A percentile compares a stretch with the other conserved stretches of the same genome.
Evolutionary conservation across 2,329 filamentous ascomycete genomes (phyloP).

Genomic region (Mollisiaceae sp.): DNA sequence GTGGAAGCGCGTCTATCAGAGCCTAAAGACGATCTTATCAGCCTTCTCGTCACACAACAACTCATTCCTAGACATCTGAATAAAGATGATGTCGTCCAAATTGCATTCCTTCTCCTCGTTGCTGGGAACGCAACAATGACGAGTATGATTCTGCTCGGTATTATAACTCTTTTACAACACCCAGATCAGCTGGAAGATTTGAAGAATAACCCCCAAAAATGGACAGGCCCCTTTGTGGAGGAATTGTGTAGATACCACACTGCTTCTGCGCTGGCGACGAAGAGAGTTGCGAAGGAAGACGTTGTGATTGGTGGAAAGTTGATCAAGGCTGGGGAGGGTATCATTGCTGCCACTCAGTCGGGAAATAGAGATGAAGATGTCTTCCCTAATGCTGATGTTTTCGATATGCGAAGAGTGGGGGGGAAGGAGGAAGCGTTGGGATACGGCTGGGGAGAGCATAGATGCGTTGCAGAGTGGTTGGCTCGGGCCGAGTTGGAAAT

Average conservation of each 20-base stretch:
- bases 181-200: conserved; percentile 50
- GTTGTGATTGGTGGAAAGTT: conserved; percentile 49
- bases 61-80: conserved; percentile 42
- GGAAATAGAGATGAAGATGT: conserved; percentile 54
- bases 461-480: conserved; percentile 52
- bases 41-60: conserved; percentile 43
- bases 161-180: conserved; percentile 51
- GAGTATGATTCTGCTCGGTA: conserved; percentile 55
- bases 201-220: conserved; percentile 45
- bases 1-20: conserved; percentile 48
- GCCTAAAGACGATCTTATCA: conserved; percentile 53
- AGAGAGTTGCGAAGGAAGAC: conserved; percentile 54
- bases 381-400: conserved; percentile 48
- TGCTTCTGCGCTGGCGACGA: conserved; percentile 52
- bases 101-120: conserved; percentile 55
- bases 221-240: conserved; percentile 49
- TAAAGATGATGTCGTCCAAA: conserved; percentile 46
- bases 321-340: conserved; percentile 49
- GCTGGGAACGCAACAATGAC: conserved; percentile 59
- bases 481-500: conserved; percentile 50
- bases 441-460: conserved; percentile 53
- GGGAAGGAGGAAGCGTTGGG: conserved; percentile 47
- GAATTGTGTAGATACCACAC: conserved; percentile 56
- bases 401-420: conserved; percentile 50
- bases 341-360: conserved; percentile 54